A percentile compares a stretch with the other conserved stretches of the same genome.
Evolutionary conservation across 192 early-diverging fungal species (phyloP).

Genomic region (Borealophlyctis nickersoniae): DNA sequence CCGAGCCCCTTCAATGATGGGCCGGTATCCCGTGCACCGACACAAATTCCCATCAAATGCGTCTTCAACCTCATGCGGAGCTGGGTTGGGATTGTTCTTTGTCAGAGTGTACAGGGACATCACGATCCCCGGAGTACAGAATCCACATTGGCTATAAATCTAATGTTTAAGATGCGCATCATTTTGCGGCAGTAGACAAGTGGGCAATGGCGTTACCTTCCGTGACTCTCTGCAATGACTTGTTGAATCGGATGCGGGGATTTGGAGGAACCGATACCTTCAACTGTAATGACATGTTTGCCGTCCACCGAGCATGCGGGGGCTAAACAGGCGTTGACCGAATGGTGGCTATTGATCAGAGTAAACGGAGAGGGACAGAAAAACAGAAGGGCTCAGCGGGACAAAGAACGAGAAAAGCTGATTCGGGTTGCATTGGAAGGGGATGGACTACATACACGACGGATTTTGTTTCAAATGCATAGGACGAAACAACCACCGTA

Average conservation of each 20-base stretch:
- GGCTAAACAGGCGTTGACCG: constrained; percentile 70
- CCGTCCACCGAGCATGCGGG: constrained; percentile 70
- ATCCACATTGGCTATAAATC: constrained; percentile 71
- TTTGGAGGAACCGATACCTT: constrained; percentile 67
- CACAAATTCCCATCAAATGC: constrained; percentile 87
- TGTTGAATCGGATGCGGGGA: constrained; percentile 72
- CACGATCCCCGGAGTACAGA: constrained; percentile 88
- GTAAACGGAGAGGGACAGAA: too few species aligned
- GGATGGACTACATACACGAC: constrained; percentile 42
- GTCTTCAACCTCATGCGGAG: constrained; percentile 73
- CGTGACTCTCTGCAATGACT: constrained; percentile 68
- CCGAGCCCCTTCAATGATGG: constrained; percentile 82
- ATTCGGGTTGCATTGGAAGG: constrained; percentile 1
- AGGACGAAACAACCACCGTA: constrained; percentile 74
- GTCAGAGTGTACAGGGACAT: constrained; percentile 82
- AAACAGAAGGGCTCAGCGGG: neutral
- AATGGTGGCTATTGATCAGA: constrained; percentile 23
- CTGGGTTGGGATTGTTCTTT: constrained; percentile 66
- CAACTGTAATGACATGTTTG: constrained; percentile 80
- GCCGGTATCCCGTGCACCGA: constrained; percentile 87
- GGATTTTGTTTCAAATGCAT: constrained; percentile 37
- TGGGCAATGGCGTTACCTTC: constrained; percentile 30
- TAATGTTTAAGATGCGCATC: neutral
- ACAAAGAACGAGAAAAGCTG: neutral
- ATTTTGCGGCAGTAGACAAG: constrained; percentile 16